Base-by-base conservation (phyloP, 2,329 filamentous ascomycete genomes). In the Paraconiothyrium sp. region DNA sequence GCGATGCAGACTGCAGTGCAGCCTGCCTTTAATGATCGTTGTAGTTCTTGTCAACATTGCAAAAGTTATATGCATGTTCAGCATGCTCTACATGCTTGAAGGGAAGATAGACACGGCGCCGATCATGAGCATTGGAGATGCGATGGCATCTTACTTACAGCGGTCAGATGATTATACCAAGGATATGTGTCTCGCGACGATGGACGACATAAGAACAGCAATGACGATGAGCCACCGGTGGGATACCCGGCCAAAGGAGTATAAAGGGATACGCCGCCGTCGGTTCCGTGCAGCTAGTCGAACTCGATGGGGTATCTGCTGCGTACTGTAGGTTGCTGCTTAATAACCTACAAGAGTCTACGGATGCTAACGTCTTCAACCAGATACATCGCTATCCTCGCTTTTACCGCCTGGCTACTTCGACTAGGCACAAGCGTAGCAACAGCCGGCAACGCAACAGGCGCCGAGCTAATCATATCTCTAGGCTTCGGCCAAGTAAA, bases 201-300 rank as follows among this genome's bases (percentile, higher is more conserved):
- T 58, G 48, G 35, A 50, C 39, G 32, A 47, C 9, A 24, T 47
- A 13, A 24, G 57, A 54, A 16, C 20, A 13, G 47, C 37, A 22
- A 39, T 41, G 4, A 57, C 39, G 5, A 41, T 57, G 46, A 35
- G 22, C 5, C 34, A 43, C 6, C 44, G 32, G 4, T 57, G 55
- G 55, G 44, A 50, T 24, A 57, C 44, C 13, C 30, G 32, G 49
- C 44, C 44, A 9, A 50, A 50, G 41, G 46, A 50, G 16, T 41
- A 48, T 46, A 30, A 14, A 16, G 44, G 24, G 13, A 41, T 39
- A n/a, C 46, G 44, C 4, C 30, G 32, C 24, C 22, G 20, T 7
- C 44, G 55, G n/a, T 50, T 50, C 44, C 20, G 35, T 37, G 30
- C 55, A 13, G 44, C 55, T 39, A 57, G 55, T 24, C 35, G 41